Evolutionary conservation across 2,329 filamentous ascomycete genomes (phyloP), one percentile per base, ranked within the genome.

Genomic region (Parastagonospora nodorum): DNA sequence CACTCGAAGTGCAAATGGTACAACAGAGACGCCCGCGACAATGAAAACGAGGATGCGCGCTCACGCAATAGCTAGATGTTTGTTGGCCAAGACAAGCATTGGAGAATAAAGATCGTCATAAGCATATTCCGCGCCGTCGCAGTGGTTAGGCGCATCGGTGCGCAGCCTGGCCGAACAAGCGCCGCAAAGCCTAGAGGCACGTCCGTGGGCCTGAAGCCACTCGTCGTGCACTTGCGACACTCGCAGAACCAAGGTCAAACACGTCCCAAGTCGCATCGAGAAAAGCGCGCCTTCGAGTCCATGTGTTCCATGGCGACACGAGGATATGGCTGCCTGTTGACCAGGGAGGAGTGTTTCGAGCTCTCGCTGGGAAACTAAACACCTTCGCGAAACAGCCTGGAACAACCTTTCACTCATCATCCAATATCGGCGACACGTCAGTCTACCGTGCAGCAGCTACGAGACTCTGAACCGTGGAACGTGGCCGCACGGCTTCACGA

Each of bases 191-290:
- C 30, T 32, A 32, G 30, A 32, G 30, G 19, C 19, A 24, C 19
- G 19, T 24, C 19, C 19, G 19, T 24, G 19, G 19, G 19, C 19
- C 19, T 24, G 19, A 24, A 24, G 19, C 19, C 19, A 24, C 19
- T 24, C 5, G 19, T 39, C 24, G 37, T 11, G 8, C 10, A 11
- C 10, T 16, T 7, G 15, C 37, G 35, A 31, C 43, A 27, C 11
- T 10, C n/a, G 39, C 32, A 49, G 43, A 45, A 42, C 48, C 51
- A 55, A 35, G 44, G 49, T 53, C 53, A 56, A 56, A 56, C 53
- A 46, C 28, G 12, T 14, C 44, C 41, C 32, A 19, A 42, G 51
- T 54, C 45, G 48, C 51, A 51, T 47, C 43, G 3, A 27, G 27
- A n/a, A 27, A 15, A 41, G 35, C 14, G 35, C 15, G 14, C 4